Percentiles rank a stretch among this genome's conserved stretches.
Evolutionary conservation across 179 eudicot species (phyloP).

Genomic region (Camellia oleifera): DNA sequence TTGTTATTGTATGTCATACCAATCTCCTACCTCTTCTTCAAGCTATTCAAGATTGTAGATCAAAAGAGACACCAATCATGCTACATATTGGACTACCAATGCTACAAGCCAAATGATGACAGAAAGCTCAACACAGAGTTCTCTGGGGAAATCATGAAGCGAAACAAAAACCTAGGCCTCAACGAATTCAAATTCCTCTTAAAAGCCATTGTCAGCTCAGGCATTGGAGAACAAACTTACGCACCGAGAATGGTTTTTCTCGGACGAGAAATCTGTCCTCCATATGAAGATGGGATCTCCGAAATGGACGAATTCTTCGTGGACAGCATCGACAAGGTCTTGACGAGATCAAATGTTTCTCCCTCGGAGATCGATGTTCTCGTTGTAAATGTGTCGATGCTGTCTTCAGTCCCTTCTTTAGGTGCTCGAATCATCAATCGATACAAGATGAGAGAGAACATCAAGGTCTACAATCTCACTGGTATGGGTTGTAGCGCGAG

Average conservation of each 20-base stretch:
- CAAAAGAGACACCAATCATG: slow-evolving; percentile 45
- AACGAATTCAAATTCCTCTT: slow-evolving; percentile 75
- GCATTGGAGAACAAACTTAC: slow-evolving; percentile 84
- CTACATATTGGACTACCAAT: slow-evolving; percentile 72
- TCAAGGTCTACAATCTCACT: slow-evolving; percentile 68
- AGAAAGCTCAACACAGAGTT: slow-evolving; percentile 60
- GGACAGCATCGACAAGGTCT: slow-evolving; percentile 46
- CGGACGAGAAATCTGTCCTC: slow-evolving; percentile 58
- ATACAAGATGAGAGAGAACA: slow-evolving; percentile 74
- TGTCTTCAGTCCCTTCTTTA: slow-evolving; percentile 56
- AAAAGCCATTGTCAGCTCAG: slow-evolving; percentile 74
- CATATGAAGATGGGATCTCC: slow-evolving; percentile 31
- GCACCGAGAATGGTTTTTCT: slow-evolving; percentile 65
- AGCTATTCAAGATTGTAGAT: slow-evolving; percentile 21
- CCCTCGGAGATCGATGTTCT: slow-evolving; percentile 67
- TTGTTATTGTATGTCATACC: slow-evolving; percentile 20
- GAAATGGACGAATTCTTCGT: slow-evolving; percentile 86
- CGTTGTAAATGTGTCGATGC: slow-evolving; percentile 85
- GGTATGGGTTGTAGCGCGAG: slow-evolving; percentile 99
- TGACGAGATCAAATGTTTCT: slow-evolving; percentile 36
- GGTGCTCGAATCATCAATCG: slow-evolving; percentile 55
- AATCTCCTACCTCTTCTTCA: slow-evolving; percentile 25
- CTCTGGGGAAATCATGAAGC: slow-evolving; percentile 57
- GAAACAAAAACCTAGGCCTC: slow-evolving; percentile 69
- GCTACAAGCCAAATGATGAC: slow-evolving; percentile 66